Evolutionary conservation across 129 eudicot genomes (phyloP).

Genomic region (Glebionis coronaria): DNA sequence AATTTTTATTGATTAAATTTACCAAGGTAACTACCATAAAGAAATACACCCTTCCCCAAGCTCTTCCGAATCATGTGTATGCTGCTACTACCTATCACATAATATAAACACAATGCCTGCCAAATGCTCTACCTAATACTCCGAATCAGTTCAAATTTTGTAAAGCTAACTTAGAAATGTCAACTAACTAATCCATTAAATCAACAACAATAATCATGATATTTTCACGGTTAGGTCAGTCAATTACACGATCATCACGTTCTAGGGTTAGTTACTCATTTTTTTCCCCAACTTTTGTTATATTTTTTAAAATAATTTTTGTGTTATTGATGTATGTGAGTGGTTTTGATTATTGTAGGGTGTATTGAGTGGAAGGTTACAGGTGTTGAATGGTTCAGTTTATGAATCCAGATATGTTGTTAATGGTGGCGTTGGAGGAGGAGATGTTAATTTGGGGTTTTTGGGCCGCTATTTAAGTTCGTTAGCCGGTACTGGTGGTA

Average conservation of each 20-base stretch:
- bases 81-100: too few relatives aligned
- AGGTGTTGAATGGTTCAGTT: conserved; percentile 25
- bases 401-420: conserved; percentile 24
- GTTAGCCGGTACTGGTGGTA: conserved; percentile 36
- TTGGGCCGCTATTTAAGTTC: conserved; percentile 68
- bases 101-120: too few relatives aligned
- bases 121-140: too few relatives aligned
- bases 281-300: too few relatives aligned
- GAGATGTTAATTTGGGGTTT: conserved; percentile 50
- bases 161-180: too few relatives aligned
- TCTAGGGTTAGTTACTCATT: conserved; percentile 32
- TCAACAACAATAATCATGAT: conserved; percentile 39
- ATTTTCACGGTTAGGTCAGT: conserved; percentile 55
- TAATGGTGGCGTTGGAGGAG: not conserved
- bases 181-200: conserved; percentile 17
- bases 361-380: conserved; percentile 44
- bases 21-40: too few relatives aligned
- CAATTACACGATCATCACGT: conserved; percentile 66
- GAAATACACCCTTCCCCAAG: too few relatives aligned
- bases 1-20: too few relatives aligned
- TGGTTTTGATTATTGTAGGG: conserved; percentile 58
- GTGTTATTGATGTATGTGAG: conserved; percentile 16
- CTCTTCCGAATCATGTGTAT: too few relatives aligned
- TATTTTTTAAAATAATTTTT: not conserved
- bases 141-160: too few relatives aligned